Percentiles rank a stretch among this genome's conserved stretches.
These are phyloP conservation scores for Heterobasidion occidentale DNA, from an alignment of 1,284 basidiomycete genomes.

Conservation along the genomic window DNA sequence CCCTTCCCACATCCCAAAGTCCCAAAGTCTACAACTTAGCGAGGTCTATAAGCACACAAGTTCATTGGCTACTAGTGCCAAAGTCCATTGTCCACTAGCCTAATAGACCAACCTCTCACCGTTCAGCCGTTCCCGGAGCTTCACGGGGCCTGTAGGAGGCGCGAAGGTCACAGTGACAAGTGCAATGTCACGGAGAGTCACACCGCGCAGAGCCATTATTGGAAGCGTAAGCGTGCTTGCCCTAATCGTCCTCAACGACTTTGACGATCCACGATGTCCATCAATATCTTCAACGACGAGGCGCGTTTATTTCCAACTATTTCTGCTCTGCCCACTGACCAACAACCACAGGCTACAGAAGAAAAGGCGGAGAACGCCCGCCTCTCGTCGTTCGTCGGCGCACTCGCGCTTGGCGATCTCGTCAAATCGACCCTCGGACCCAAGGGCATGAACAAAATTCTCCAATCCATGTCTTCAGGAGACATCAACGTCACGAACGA, in stretches of 20 bases:
- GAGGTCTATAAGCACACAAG: too few species aligned
- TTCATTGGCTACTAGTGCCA: too few species aligned
- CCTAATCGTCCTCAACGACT: neutral
- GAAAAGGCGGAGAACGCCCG: conserved; percentile 99
- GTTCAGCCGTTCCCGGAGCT: too few species aligned
- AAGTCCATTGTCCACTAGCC: too few species aligned
- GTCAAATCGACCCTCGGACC: conserved; percentile 98
- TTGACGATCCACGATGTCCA: conserved; percentile 25
- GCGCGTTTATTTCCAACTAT: conserved; percentile 15
- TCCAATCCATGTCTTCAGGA: conserved; percentile 87
- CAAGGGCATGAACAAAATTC: conserved; percentile 95
- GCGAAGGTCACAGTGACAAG: too few species aligned
- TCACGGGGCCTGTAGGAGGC: too few species aligned
- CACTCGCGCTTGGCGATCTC: conserved; percentile 93
- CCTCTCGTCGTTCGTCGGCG: conserved; percentile 96
- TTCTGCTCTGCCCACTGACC: neutral
- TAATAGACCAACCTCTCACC: too few species aligned
- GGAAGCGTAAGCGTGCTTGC: too few species aligned
- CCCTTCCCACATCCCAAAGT: too few species aligned
- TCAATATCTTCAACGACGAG: conserved; percentile 40
- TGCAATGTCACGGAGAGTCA: too few species aligned
- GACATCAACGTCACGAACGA: conserved; percentile 98
- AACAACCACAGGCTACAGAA: conserved; percentile 73
- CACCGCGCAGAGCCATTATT: too few species aligned
- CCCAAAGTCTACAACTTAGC: too few species aligned